phyloP scores from a whole-genome alignment of 805 yeast genomes.

The Candida koratica region DNA sequence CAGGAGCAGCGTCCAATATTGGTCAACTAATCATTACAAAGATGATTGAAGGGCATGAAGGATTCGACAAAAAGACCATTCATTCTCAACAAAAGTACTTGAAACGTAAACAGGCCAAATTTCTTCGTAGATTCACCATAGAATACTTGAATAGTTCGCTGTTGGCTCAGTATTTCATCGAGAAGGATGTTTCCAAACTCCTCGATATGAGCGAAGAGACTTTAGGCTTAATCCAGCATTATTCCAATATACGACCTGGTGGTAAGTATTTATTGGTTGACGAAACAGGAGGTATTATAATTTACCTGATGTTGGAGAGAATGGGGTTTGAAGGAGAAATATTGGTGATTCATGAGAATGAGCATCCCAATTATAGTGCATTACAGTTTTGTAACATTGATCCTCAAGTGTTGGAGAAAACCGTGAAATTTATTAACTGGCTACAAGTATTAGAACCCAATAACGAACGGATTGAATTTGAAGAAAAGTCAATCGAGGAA shows the following conservation, averaged over 20 bases:
- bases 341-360: conserved; percentile 82
- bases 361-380: conserved; percentile 78
- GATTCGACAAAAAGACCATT: conserved; percentile 83
- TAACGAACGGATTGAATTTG: conserved; percentile 44
- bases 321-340: conserved; percentile 76
- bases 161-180: conserved; percentile 68
- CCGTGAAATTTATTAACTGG: conserved; percentile 69
- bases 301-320: conserved; percentile 83
- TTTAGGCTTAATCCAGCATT: conserved; percentile 68
- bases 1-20: conserved; percentile 55
- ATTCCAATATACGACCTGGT: conserved; percentile 83
- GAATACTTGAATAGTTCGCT: conserved; percentile 69
- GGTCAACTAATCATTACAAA: conserved; percentile 78
- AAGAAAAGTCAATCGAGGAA: conserved; percentile 48
- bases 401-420: conserved; percentile 45
- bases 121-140: conserved; percentile 78
- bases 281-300: conserved; percentile 90
- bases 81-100: conserved; percentile 90
- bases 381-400: conserved; percentile 64
- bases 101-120: conserved; percentile 88
- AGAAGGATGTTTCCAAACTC: conserved; percentile 68
- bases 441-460: conserved; percentile 83
- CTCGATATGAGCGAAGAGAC: conserved; percentile 84
- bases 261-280: conserved; percentile 86
- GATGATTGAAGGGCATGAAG: conserved; percentile 78